phyloP scores from a whole-genome alignment of 139 green algal species.

The Micractinium sp. region DNA sequence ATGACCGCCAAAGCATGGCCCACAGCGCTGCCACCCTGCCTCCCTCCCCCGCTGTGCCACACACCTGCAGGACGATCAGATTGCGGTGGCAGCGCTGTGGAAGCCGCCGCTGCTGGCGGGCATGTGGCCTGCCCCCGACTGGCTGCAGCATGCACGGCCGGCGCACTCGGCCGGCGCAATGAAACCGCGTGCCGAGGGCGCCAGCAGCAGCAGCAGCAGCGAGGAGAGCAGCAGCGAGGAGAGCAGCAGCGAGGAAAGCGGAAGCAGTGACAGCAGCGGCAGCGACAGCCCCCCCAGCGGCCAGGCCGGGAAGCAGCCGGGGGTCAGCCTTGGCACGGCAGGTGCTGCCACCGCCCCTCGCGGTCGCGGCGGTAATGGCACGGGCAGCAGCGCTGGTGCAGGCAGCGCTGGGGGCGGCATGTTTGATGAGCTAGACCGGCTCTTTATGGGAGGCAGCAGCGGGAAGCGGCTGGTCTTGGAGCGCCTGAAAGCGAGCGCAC shows the following conservation, averaged over 20 bases:
- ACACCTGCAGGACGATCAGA: conserved; percentile 50
- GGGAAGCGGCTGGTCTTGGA: not conserved
- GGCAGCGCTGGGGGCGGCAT: not conserved
- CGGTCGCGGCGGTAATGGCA: not conserved
- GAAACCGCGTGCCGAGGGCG: not conserved
- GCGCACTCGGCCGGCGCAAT: too few species aligned
- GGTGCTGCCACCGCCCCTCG: not conserved
- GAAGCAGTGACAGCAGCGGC: conserved; percentile 10
- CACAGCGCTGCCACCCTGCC: not conserved
- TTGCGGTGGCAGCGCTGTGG: conserved; percentile 60
- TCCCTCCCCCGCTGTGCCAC: not conserved
- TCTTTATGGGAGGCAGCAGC: conserved; percentile 31
- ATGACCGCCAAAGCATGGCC: not conserved
- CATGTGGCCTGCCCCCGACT: conserved; percentile 45
- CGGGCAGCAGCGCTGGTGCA: not conserved
- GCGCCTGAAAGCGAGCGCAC: not conserved
- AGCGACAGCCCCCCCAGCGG: not conserved
- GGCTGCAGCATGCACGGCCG: conserved; percentile 20
- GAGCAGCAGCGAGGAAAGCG: conserved; percentile 4
- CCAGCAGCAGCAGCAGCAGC: conserved; percentile 21
- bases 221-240: conserved; percentile 8
- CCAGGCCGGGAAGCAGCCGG: not conserved
- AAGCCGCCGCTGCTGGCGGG: not conserved
- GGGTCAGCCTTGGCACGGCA: too few species aligned
- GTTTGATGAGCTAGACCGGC: conserved; percentile 43